Evolutionary conservation across 2,329 filamentous ascomycete genomes (phyloP), one percentile per base, ranked within the genome.

Genomic region (Amphichorda felina): DNA sequence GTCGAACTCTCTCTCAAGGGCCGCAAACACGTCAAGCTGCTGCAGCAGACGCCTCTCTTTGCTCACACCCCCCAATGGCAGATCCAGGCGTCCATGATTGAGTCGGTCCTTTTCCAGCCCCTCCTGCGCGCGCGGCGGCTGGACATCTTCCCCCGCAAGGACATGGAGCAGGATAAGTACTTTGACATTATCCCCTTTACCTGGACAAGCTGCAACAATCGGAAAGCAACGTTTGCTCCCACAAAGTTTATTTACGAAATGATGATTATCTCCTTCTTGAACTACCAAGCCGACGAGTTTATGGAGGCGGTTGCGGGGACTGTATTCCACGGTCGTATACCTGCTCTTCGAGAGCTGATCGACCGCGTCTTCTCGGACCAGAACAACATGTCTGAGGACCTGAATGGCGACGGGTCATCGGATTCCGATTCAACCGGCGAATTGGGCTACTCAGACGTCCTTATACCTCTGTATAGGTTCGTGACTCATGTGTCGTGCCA

Each of bases 81-180:
- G 27, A 9, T 36, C 16, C 6, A 8, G 8, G 34, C 25, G 5
- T 36, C 34, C 13, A 30, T 36, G 34, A 17, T 30, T 4, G 34
- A 36, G 27, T 18, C 34, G 27, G 4, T 17, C 16, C 34, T 36
- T 17, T 36, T 36, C 25, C 17, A 13, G 8, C 15, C 13, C 14
- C 28, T 30, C n/a, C 25, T 36, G 17, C 34, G 27, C 13, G 9
- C 11, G 22, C 22, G 10, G 15, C 15, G 25, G 25, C 11, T 17
- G 22, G 22, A 11, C 25, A 16, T 35, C 4, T 35, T 35, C 19
- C 15, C 17, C 25, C 25, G 34, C 5, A 8, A 15, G n/a, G 27
- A 36, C 15, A 9, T 36, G 8, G 27, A 21, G 11, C 25, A 30
- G 34, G 34, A 36, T 15, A 30, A 36, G 34, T 36, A 36, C 34